A percentile compares a stretch with the other conserved stretches of the same genome.
These are phyloP conservation scores for Sphenostylis stenocarpa DNA, from an alignment of 306 rosid species.

Conservation along the genomic window DNA sequence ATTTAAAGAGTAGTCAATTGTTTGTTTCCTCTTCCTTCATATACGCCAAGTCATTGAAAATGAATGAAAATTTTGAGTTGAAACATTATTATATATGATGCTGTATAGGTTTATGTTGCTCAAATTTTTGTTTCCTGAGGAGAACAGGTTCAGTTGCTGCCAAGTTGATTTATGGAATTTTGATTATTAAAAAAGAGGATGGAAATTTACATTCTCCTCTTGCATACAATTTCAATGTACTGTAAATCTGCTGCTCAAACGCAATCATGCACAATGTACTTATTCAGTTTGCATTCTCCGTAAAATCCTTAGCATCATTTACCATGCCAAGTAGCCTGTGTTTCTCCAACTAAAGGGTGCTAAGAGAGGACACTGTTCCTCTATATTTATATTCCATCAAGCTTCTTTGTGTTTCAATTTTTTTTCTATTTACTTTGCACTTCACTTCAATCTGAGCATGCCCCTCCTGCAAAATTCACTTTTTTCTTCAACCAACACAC, in stretches of 20 bases:
- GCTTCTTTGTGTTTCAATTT: slow-evolving; percentile 18
- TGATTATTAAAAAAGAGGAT: neutral
- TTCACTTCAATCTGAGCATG: neutral
- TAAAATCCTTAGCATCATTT: slow-evolving; percentile 26
- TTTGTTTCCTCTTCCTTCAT: neutral
- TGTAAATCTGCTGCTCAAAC: slow-evolving; percentile 33
- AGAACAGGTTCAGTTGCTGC: neutral
- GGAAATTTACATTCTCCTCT: neutral
- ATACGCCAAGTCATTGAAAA: neutral
- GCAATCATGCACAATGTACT: slow-evolving; percentile 48
- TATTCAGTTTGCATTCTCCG: slow-evolving; percentile 30
- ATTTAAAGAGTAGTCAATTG: neutral
- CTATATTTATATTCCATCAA: slow-evolving; percentile 20
- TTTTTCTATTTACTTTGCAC: neutral
- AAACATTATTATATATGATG: neutral
- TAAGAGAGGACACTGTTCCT: neutral
- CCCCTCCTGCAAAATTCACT: neutral
- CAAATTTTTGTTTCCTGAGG: neutral
- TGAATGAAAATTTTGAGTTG: neutral
- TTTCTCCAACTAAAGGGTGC: slow-evolving; percentile 2
- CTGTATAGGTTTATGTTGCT: neutral
- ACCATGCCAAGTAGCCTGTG: neutral
- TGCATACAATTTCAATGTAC: slow-evolving; percentile 44
- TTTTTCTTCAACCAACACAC: neutral
- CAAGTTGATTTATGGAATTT: neutral